Conservation (phyloP, 306 rosid species). For the Nissolia schottii region DNA sequence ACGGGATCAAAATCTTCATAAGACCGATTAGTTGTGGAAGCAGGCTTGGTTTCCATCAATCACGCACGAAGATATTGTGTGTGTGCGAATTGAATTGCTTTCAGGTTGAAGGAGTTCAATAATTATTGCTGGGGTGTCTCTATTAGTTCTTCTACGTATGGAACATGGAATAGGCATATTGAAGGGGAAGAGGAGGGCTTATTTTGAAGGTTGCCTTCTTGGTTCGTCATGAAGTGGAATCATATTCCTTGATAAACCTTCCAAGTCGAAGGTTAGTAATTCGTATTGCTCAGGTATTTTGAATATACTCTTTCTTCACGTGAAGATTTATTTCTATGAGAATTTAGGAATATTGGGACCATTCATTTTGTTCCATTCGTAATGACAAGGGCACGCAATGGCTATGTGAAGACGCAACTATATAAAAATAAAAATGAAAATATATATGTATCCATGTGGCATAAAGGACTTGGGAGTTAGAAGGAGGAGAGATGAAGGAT, state of each 20-base stretch:
- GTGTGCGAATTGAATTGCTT: neutral
- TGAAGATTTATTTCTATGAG: neutral
- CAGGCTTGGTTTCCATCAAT: conserved; percentile 33
- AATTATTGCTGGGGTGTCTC: neutral
- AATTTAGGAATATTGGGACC: conserved; percentile 11
- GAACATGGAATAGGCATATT: neutral
- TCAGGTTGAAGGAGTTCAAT: neutral
- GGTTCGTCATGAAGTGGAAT: conserved; percentile 19
- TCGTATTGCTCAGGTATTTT: neutral
- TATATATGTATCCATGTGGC: no score
- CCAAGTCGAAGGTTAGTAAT: conserved; percentile 8
- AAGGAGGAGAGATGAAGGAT: neutral
- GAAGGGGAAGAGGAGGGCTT: neutral
- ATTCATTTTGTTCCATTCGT: conserved; percentile 29
- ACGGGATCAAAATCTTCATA: conserved; percentile 44
- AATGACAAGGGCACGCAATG: conserved; percentile 11
- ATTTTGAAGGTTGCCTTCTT: conserved; percentile 11
- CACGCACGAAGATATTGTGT: neutral
- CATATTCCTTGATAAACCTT: conserved; percentile 37
- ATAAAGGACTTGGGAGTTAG: no score
- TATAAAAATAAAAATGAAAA: no score
- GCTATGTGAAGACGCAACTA: conserved; percentile 16
- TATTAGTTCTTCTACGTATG: neutral
- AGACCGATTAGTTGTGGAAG: neutral
- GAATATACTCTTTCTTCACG: conserved; percentile 4